phyloP scores from a whole-genome alignment of 2,329 filamentous ascomycete genomes.

The Colletotrichum endophyticum region DNA sequence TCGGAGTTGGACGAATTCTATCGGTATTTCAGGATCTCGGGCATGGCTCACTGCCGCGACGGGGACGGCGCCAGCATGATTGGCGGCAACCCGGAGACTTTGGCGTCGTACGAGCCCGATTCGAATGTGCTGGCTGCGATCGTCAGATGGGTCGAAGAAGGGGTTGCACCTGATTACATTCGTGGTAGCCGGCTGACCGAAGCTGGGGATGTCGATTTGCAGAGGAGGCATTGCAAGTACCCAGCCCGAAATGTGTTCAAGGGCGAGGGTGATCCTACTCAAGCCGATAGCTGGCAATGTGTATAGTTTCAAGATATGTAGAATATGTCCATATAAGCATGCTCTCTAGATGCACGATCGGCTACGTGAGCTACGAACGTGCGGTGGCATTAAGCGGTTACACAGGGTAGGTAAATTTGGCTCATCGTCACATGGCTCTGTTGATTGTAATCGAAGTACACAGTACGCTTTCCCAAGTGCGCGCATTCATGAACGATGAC shows the following conservation, averaged over 20 bases:
- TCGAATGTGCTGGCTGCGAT: constrained; percentile 52
- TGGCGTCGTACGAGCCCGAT: constrained; percentile 30
- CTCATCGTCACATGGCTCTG: not conserved
- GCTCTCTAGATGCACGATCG: not conserved
- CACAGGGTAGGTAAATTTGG: not conserved
- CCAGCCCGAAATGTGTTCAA: constrained; percentile 35
- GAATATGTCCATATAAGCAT: not conserved
- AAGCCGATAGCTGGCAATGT: constrained; percentile 33
- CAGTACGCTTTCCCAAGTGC: not conserved
- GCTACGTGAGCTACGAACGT: not conserved
- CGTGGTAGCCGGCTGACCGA: constrained; percentile 31
- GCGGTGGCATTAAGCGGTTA: not conserved
- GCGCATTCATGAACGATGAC: not conserved
- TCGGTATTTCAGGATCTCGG: constrained; percentile 54
- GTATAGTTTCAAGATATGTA: not conserved
- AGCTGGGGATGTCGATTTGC: constrained; percentile 32
- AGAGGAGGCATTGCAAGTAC: constrained; percentile 39
- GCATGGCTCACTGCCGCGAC: constrained; percentile 54
- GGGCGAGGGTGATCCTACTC: constrained; percentile 29
- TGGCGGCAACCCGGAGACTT: constrained; percentile 24
- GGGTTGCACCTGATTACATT: constrained; percentile 43
- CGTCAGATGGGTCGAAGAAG: constrained; percentile 55
- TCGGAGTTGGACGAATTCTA: constrained; percentile 45
- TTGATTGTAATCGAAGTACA: not conserved
- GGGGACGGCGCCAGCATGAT: constrained; percentile 48